These are phyloP conservation scores for Schizosaccharomyces versatilis DNA, from an alignment of 1,139 yeast species.

Conservation along the genomic window DNA sequence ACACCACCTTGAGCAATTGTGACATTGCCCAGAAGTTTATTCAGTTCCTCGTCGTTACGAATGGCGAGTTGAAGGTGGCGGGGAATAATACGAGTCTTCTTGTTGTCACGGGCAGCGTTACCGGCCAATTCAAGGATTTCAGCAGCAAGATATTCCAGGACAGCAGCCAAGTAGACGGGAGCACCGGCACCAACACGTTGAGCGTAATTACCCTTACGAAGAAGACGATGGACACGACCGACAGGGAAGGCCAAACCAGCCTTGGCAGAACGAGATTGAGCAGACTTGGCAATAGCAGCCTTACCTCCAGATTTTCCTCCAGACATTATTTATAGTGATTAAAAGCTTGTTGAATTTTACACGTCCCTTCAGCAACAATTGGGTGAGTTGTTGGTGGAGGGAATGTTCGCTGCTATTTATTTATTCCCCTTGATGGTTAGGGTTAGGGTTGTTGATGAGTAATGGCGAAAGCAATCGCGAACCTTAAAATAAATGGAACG, in stretches of 20 bases:
- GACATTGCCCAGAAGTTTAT: slow-evolving; percentile 80
- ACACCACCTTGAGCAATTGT: slow-evolving; percentile 97
- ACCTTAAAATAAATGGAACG: no score
- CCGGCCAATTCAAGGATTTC: slow-evolving; percentile 96
- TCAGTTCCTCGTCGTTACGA: slow-evolving; percentile 94
- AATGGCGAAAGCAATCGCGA: no score
- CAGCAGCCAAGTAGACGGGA: slow-evolving; percentile 88
- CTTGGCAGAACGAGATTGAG: slow-evolving; percentile 93
- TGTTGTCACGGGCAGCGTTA: slow-evolving; percentile 96
- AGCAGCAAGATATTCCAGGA: slow-evolving; percentile 86
- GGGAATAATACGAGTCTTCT: slow-evolving; percentile 94
- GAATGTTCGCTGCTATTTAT: no score
- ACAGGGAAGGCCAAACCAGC: slow-evolving; percentile 99
- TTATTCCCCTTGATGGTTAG: no score
- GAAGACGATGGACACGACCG: slow-evolving; percentile 94
- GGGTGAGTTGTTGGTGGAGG: no score
- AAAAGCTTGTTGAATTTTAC: no score
- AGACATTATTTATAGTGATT: slow-evolving; percentile 19
- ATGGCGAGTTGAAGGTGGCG: slow-evolving; percentile 96
- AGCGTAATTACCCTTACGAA: slow-evolving; percentile 96
- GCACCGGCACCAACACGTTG: slow-evolving; percentile 87
- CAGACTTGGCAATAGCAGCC: slow-evolving; percentile 74
- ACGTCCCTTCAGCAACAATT: no score
- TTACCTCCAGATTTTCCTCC: slow-evolving; percentile 94
- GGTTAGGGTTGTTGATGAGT: no score